Evolutionary conservation across 106 monocot species (phyloP), one percentile per base, ranked within the genome.

Genomic region (Chionographis japonica): DNA sequence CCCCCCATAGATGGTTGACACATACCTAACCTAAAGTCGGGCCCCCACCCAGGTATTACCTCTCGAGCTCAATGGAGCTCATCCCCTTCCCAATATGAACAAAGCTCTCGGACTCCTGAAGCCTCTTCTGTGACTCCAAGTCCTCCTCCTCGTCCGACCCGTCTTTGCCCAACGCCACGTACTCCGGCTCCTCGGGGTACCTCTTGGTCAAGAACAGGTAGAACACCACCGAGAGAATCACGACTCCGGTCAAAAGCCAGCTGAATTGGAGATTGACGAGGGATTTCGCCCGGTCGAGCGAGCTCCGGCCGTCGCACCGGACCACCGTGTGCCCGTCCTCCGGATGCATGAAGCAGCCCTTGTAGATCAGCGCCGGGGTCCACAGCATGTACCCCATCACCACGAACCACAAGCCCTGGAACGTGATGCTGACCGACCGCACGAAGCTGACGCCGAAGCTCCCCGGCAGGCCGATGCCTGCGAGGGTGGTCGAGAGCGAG

Each of bases 251-350:
- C 54, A 90, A 4, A 40, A 65, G 52, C 86, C 90, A 90, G 35
- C 85, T 83, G 61, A 90, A 90, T 42, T 80, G 70, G 9, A 90
- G 55, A 66, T 90, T 86, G 0, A 75, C 86, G 50, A 90, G 68
- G 3, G 83, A 76, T 58, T 82, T 86, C 4, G 86, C 90, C 15
- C 90, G 67, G 42, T 80, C 12, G 8, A 80, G 73, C 8, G 82
- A 72, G 42, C 38, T 80, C 0, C 61, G 18, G 58, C 50, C 77
- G 43, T 42, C 63, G 66, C 90, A 90, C 9, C 80, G 73, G 8
- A 85, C 90, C 14, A 86, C 83, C 8, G 43, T 7, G 53, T 79
- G 83, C 17, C 74, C 85, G 2, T 83, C 86, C 65, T 86, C 83
- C n/a, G 20, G 4, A 64, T 86, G 80, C 64, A 85, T 71, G 72